phyloP scores from a whole-genome alignment of 805 yeast genomes.

The Dipodascus albidus region DNA sequence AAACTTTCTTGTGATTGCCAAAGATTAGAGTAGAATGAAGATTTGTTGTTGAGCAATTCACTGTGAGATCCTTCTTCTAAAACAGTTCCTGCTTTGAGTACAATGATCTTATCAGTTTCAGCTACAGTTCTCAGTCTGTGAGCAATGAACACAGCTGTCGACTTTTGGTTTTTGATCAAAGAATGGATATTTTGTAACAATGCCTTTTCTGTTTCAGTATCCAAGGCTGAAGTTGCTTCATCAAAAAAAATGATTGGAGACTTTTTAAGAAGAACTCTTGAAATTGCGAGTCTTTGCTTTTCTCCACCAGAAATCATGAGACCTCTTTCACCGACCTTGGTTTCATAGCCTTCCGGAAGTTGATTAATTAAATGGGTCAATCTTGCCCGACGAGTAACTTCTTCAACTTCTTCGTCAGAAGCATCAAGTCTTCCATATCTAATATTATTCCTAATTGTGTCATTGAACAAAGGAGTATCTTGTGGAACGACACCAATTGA shows the following conservation, averaged over 20 bases:
- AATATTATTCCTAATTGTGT: conserved; percentile 76
- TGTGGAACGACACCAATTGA: conserved; percentile 92
- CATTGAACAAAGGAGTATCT: conserved; percentile 93
- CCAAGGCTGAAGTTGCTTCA: conserved; percentile 91
- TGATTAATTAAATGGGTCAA: conserved; percentile 49
- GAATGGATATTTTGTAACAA: conserved; percentile 61
- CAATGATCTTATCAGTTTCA: conserved; percentile 87
- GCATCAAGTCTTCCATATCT: conserved; percentile 75
- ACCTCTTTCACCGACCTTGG: conserved; percentile 92
- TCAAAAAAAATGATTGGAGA: conserved; percentile 91
- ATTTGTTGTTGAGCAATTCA: conserved; percentile 39
- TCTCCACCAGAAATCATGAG: conserved; percentile 99
- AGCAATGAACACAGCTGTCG: conserved; percentile 85
- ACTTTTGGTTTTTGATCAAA: conserved; percentile 44
- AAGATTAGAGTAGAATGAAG: conserved; percentile 62
- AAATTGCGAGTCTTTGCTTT: conserved; percentile 89
- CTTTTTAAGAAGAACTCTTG: conserved; percentile 74
- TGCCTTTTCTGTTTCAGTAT: conserved; percentile 90
- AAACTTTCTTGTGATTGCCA: conserved; percentile 80
- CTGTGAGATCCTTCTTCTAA: conserved; percentile 82
- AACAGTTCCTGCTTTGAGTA: conserved; percentile 65
- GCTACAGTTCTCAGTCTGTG: conserved; percentile 90
- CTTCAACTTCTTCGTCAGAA: conserved; percentile 54
- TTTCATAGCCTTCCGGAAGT: conserved; percentile 73
- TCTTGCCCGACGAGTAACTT: conserved; percentile 59